Evolutionary conservation across 192 early-diverging fungal genomes (phyloP).

Genomic region (Funneliformis mosseae): DNA sequence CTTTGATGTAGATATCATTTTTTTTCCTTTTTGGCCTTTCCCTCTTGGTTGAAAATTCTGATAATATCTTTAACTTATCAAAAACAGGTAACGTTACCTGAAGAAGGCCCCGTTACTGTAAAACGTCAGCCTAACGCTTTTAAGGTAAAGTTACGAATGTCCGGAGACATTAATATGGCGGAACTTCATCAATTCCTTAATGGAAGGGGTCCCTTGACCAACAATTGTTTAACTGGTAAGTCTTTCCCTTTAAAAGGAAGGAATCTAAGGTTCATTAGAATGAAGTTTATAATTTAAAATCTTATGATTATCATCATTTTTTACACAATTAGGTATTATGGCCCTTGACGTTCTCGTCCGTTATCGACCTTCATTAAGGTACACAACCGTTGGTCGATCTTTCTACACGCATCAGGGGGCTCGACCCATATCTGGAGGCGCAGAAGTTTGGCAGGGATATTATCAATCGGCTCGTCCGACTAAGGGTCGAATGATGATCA

Average conservation of each 20-base stretch:
- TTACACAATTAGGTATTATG: slow-evolving; percentile 47
- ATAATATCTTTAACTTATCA: neutral
- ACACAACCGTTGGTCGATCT: slow-evolving; percentile 80
- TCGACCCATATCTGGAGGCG: slow-evolving; percentile 60
- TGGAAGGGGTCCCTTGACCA: slow-evolving; percentile 43
- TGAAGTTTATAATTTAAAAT: neutral
- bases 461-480: slow-evolving; percentile 78
- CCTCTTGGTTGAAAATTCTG: neutral
- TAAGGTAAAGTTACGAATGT: slow-evolving; percentile 63
- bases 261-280: neutral
- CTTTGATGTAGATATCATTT: slow-evolving; percentile 54
- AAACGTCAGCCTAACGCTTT: slow-evolving; percentile 57
- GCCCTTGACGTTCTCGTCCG: slow-evolving; percentile 81
- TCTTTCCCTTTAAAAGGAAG: neutral
- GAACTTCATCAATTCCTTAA: slow-evolving; percentile 56
- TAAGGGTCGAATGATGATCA: slow-evolving; percentile 61
- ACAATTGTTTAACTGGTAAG: slow-evolving; percentile 40
- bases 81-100: slow-evolving; percentile 46
- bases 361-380: slow-evolving; percentile 70
- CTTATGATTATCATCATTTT: neutral
- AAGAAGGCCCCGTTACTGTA: slow-evolving; percentile 36
- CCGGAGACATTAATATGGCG: slow-evolving; percentile 67
- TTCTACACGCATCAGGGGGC: slow-evolving; percentile 80
- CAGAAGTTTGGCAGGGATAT: slow-evolving; percentile 91
- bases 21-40: neutral